These are phyloP conservation scores for Kuraishia molischiana DNA, from an alignment of 805 yeast genomes.

Conservation along the genomic window DNA sequence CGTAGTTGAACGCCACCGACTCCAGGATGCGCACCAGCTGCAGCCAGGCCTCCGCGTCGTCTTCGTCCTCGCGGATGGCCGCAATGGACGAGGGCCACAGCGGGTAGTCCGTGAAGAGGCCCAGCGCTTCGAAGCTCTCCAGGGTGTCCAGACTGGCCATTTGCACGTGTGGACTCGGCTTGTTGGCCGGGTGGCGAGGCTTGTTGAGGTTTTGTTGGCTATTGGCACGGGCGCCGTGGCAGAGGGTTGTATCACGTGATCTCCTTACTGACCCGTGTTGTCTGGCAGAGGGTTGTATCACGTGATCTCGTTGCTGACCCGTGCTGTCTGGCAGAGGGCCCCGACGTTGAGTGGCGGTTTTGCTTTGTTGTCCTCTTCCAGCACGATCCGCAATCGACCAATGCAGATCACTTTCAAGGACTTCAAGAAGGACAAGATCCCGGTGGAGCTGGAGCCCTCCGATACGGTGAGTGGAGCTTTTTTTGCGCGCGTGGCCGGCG, in stretches of 20 bases:
- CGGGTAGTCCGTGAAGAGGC: slow-evolving; percentile 15
- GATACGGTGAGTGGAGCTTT: slow-evolving; percentile 43
- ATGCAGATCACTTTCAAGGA: slow-evolving; percentile 86
- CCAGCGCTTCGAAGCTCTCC: too few relatives aligned
- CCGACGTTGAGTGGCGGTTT: not conserved
- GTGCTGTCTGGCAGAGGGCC: not conserved
- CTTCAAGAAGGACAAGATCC: slow-evolving; percentile 83
- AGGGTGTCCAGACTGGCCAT: too few relatives aligned
- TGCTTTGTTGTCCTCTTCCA: too few relatives aligned
- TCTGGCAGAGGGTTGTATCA: too few relatives aligned
- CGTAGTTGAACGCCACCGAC: slow-evolving; percentile 12
- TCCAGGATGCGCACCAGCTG: slow-evolving; percentile 15
- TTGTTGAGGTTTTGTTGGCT: too few relatives aligned
- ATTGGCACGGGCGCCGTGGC: too few relatives aligned
- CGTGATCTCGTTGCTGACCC: too few relatives aligned
- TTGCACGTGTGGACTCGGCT: too few relatives aligned
- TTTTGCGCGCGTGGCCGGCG: not conserved
- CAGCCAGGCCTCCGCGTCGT: slow-evolving; percentile 15
- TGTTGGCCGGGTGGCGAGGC: too few relatives aligned
- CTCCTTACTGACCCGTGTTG: too few relatives aligned
- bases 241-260: too few relatives aligned
- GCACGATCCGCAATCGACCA: slow-evolving; percentile 1
- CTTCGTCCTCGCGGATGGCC: slow-evolving; percentile 13
- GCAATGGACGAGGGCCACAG: slow-evolving; percentile 15
- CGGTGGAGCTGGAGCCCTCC: slow-evolving; percentile 62